Evolutionary conservation across 306 rosid species (phyloP).

Genomic region (Vigna unguiculata): DNA sequence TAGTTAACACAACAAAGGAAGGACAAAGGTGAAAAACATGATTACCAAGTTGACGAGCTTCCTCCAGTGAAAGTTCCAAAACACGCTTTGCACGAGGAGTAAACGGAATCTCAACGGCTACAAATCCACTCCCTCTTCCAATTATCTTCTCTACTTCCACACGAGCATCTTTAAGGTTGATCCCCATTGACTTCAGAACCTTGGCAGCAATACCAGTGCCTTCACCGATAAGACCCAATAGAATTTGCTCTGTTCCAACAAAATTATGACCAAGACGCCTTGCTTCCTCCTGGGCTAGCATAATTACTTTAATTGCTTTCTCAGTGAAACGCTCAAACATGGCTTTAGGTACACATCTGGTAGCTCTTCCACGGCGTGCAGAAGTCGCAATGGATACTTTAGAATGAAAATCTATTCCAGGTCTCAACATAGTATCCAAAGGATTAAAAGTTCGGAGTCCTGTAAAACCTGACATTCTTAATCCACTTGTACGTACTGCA

Average conservation of each 20-base stretch:
- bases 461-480: slow-evolving; percentile 66
- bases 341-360: slow-evolving; percentile 76
- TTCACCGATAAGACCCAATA: slow-evolving; percentile 98
- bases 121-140: slow-evolving; percentile 99
- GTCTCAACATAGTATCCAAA: slow-evolving; percentile 66
- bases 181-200: slow-evolving; percentile 97
- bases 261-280: slow-evolving; percentile 98
- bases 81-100: slow-evolving; percentile 99
- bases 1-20: neutral
- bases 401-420: slow-evolving; percentile 65
- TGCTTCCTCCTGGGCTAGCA: slow-evolving; percentile 99
- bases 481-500: slow-evolving; percentile 53
- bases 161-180: slow-evolving; percentile 95
- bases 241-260: slow-evolving; percentile 98
- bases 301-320: slow-evolving; percentile 94
- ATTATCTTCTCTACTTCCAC: slow-evolving; percentile 99
- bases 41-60: slow-evolving; percentile 98
- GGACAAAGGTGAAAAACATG: slow-evolving; percentile 6
- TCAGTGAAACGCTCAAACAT: slow-evolving; percentile 99
- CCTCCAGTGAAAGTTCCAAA: slow-evolving; percentile 95
- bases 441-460: slow-evolving; percentile 75
- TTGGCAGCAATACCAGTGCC: slow-evolving; percentile 99
- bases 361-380: slow-evolving; percentile 62
- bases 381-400: slow-evolving; percentile 61
- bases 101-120: slow-evolving; percentile 96